These are phyloP conservation scores for Xylaria multiplex DNA, from an alignment of 2,329 filamentous ascomycete genomes.

Conservation along the genomic window DNA sequence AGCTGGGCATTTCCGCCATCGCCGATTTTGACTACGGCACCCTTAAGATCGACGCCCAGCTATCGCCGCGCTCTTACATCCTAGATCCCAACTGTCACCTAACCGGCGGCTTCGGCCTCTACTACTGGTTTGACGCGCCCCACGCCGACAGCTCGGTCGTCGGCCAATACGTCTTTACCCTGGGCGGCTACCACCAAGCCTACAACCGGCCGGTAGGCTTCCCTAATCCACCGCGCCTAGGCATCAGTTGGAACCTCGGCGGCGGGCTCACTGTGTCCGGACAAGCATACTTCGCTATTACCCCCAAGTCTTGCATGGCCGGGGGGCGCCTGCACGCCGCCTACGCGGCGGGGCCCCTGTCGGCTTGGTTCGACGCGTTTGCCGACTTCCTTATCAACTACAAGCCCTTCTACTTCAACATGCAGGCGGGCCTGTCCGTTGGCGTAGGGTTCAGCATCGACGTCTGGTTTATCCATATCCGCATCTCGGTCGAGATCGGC, in stretches of 20 bases:
- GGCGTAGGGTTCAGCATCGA: constrained; percentile 46
- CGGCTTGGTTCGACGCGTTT: constrained; percentile 54
- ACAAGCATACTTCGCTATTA: constrained; percentile 58
- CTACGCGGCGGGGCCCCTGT: constrained; percentile 46
- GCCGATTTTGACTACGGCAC: constrained; percentile 51
- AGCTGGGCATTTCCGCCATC: constrained; percentile 51
- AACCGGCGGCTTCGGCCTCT: constrained; percentile 55
- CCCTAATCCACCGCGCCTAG: constrained; percentile 52
- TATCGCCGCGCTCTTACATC: constrained; percentile 55
- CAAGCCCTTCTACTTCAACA: constrained; percentile 52
- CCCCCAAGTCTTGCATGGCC: constrained; percentile 56
- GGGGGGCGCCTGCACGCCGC: constrained; percentile 50
- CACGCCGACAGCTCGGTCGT: constrained; percentile 31
- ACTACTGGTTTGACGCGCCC: constrained; percentile 51
- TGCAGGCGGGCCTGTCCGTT: constrained; percentile 45
- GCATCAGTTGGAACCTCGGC: constrained; percentile 52
- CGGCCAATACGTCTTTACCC: constrained; percentile 57
- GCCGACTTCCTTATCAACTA: constrained; percentile 56
- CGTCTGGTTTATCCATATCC: constrained; percentile 44
- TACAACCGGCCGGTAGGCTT: constrained; percentile 51
- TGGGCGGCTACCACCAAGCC: constrained; percentile 57
- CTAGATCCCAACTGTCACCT: constrained; percentile 54
- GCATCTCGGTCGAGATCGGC: constrained; percentile 45
- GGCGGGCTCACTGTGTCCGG: constrained; percentile 50
- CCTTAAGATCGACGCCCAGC: constrained; percentile 52